Percentiles rank a stretch among this genome's conserved stretches.
Conservation (phyloP, 495 filamentous ascomycete genomes). For the Evansstolkia leycettana region DNA sequence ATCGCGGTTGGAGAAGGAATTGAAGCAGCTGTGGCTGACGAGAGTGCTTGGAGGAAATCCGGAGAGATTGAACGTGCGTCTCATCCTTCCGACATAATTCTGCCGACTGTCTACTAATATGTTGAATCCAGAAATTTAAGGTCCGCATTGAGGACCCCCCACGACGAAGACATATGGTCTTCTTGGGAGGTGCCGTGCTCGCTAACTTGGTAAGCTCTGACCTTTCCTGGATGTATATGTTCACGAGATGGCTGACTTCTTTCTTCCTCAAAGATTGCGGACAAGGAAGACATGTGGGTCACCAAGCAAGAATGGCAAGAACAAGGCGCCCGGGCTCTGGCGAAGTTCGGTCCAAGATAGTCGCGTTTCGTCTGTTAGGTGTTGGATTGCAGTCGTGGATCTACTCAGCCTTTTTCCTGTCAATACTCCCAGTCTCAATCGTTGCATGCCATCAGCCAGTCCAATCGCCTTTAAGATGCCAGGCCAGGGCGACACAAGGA, state of each 20-base stretch:
- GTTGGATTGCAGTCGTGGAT: conserved; percentile 12
- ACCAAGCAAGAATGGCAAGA: conserved; percentile 94
- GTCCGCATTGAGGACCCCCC: conserved; percentile 97
- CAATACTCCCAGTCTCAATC: not conserved
- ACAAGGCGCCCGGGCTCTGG: conserved; percentile 72
- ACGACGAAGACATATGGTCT: conserved; percentile 94
- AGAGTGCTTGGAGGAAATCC: conserved; percentile 80
- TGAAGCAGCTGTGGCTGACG: conserved; percentile 97
- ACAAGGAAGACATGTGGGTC: conserved; percentile 99
- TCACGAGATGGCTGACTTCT: conserved; percentile 7
- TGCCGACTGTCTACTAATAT: conserved; percentile 8
- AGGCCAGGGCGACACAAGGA: too few relatives aligned
- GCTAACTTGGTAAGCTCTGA: conserved; percentile 66
- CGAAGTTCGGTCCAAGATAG: conserved; percentile 78
- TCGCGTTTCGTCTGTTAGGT: not conserved
- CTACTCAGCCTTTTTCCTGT: conserved; percentile 8
- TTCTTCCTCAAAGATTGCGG: conserved; percentile 57
- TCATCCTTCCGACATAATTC: conserved; percentile 2
- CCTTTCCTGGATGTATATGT: not conserved
- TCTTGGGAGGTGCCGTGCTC: conserved; percentile 90
- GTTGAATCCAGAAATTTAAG: conserved; percentile 88
- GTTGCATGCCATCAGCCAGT: too few relatives aligned
- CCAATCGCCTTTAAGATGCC: too few relatives aligned
- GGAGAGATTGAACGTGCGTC: conserved; percentile 67
- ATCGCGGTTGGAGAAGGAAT: conserved; percentile 88